Conservation (phyloP, 2,329 filamentous ascomycete genomes). For the Aaosphaeria arxii region DNA sequence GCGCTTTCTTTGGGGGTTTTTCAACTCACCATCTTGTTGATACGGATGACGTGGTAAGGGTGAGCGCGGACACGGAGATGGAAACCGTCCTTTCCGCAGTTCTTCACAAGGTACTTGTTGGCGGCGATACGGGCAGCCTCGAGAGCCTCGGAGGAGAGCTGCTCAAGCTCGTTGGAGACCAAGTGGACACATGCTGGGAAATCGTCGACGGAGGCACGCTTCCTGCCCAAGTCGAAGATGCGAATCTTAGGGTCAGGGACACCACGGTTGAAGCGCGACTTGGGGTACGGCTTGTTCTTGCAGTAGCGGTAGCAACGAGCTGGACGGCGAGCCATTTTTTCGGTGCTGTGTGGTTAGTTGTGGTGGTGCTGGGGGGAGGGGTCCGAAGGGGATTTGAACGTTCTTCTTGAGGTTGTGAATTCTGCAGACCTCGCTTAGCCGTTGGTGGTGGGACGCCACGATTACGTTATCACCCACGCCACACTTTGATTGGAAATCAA, state of each 20-base stretch:
- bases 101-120: slow-evolving; percentile 89
- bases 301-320: slow-evolving; percentile 99
- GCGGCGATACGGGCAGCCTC: slow-evolving; percentile 99
- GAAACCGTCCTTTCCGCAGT: slow-evolving; percentile 69
- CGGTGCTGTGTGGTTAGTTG: slow-evolving; percentile 40
- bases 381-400: neutral
- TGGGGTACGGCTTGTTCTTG: slow-evolving; percentile 99
- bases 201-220: slow-evolving; percentile 98
- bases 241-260: slow-evolving; percentile 78
- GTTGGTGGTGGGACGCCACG: neutral
- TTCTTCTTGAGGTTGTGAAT: neutral
- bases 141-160: slow-evolving; percentile 98
- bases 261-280: slow-evolving; percentile 99
- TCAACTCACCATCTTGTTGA: slow-evolving; percentile 88
- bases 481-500: too few relatives aligned
- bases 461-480: too few relatives aligned
- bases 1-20: too few relatives aligned
- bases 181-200: slow-evolving; percentile 98
- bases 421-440: neutral
- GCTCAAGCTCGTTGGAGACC: slow-evolving; percentile 99
- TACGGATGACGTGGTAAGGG: slow-evolving; percentile 99
- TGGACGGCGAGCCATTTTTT: slow-evolving; percentile 98
- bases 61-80: slow-evolving; percentile 78
- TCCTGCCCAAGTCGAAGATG: slow-evolving; percentile 98
- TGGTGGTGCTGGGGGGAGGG: neutral